Percentiles rank a stretch among this genome's conserved stretches.
These are phyloP conservation scores for Aegilops sharonensis DNA, from an alignment of 176 grass and related monocot genomes.

Conservation along the genomic window DNA sequence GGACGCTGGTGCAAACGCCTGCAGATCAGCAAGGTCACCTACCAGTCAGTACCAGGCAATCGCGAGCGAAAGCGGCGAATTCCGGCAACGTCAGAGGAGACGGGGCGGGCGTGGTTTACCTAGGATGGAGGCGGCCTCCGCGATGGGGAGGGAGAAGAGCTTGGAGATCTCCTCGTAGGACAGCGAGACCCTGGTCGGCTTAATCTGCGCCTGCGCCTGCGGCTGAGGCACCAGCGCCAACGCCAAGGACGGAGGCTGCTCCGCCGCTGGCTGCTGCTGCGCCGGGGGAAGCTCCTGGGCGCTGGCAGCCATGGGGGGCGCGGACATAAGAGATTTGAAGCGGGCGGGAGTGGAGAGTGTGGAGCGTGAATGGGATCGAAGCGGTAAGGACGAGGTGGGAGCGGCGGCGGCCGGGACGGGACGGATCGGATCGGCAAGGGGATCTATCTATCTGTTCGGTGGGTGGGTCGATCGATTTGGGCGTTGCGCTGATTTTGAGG, in stretches of 20 bases:
- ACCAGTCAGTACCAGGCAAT: neutral
- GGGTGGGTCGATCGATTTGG: neutral
- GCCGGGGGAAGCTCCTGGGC: neutral
- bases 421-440: neutral
- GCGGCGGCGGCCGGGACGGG: conserved; percentile 23
- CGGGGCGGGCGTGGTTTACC: conserved; percentile 29
- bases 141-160: conserved; percentile 87
- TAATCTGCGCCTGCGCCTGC: neutral
- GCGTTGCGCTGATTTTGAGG: neutral
- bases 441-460: neutral
- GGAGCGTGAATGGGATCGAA: conserved; percentile 20
- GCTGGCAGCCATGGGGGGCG: conserved; percentile 39
- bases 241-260: neutral
- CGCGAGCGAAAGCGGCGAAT: neutral
- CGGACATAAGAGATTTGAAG: conserved; percentile 7
- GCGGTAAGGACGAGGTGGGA: neutral
- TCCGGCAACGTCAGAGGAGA: neutral
- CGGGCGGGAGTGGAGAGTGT: conserved; percentile 8
- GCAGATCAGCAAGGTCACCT: neutral
- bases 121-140: conserved; percentile 80
- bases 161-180: conserved; percentile 93
- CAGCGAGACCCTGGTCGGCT: conserved; percentile 52
- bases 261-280: neutral
- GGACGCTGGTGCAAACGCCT: conserved; percentile 89
- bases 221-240: neutral